phyloP scores from a whole-genome alignment of 2,329 filamentous ascomycete species.

The Sarocladiaceae sp. region DNA sequence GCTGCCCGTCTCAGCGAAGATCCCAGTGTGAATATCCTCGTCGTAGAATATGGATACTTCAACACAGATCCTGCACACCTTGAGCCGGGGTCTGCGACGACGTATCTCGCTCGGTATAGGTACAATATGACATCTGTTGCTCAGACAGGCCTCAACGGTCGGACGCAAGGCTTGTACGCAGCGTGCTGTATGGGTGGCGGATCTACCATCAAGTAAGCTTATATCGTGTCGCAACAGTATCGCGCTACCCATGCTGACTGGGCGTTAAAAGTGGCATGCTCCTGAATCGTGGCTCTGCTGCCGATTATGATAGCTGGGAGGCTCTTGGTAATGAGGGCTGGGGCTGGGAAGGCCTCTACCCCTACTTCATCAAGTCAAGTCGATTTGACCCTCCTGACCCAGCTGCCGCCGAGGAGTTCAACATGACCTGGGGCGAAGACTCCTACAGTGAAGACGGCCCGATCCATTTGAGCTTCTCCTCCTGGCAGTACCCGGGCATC shows the following conservation, averaged over 20 bases:
- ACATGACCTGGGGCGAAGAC: slow-evolving; percentile 15
- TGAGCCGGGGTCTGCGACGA: neutral
- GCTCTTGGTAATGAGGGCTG: slow-evolving; percentile 31
- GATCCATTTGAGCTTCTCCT: slow-evolving; percentile 18
- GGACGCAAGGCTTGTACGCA: slow-evolving; percentile 17
- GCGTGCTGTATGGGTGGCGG: slow-evolving; percentile 25
- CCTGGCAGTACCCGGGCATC: slow-evolving; percentile 21
- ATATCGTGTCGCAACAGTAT: too few relatives aligned
- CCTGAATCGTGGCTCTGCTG: slow-evolving; percentile 20
- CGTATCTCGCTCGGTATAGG: neutral
- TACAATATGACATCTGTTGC: slow-evolving; percentile 20
- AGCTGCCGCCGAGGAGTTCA: slow-evolving; percentile 17
- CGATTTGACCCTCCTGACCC: slow-evolving; percentile 15
- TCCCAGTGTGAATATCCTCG: slow-evolving; percentile 16
- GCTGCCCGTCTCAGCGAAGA: slow-evolving; percentile 16
- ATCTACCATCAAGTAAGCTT: slow-evolving; percentile 23
- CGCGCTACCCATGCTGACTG: too few relatives aligned
- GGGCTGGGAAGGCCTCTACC: slow-evolving; percentile 28
- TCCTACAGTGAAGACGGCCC: slow-evolving; percentile 19
- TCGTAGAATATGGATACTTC: slow-evolving; percentile 25
- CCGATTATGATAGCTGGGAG: slow-evolving; percentile 31
- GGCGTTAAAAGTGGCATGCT: slow-evolving; percentile 24
- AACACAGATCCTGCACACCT: slow-evolving; percentile 13
- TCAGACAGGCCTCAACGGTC: slow-evolving; percentile 18
- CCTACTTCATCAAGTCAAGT: slow-evolving; percentile 19